Conservation (phyloP, 345 rosid species). For the Fremontodendron californicum region DNA sequence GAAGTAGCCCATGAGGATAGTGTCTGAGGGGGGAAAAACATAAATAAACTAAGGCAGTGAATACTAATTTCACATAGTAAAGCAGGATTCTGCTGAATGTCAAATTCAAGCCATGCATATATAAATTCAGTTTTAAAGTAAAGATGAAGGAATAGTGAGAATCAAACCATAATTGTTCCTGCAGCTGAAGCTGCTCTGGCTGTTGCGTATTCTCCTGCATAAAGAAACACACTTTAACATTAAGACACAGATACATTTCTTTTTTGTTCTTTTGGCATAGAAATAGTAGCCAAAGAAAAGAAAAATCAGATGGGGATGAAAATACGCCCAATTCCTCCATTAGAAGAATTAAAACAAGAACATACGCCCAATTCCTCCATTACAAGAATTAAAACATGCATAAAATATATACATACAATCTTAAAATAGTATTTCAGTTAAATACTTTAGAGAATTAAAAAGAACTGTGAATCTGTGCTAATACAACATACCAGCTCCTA, state of each 20-base stretch:
- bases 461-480: neutral
- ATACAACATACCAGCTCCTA: neutral
- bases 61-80: neutral
- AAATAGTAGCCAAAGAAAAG: neutral
- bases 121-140: neutral
- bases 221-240: conserved; percentile 6
- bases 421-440: neutral
- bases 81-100: neutral
- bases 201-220: conserved; percentile 87
- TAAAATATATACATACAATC: neutral
- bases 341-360: neutral
- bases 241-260: conserved; percentile 10
- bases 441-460: neutral
- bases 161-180: conserved; percentile 78
- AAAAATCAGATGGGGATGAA: neutral
- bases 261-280: neutral
- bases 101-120: neutral
- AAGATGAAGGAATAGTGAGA: conserved; percentile 17
- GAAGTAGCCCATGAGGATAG: conserved; percentile 93
- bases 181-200: conserved; percentile 91
- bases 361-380: neutral
- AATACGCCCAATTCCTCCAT: neutral
- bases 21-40: conserved; percentile 47
- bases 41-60: neutral
- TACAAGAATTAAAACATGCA: neutral